Percentiles rank a stretch among this genome's conserved stretches.
Evolutionary conservation across 306 rosid species (phyloP).

Genomic region (Vigna radiata): DNA sequence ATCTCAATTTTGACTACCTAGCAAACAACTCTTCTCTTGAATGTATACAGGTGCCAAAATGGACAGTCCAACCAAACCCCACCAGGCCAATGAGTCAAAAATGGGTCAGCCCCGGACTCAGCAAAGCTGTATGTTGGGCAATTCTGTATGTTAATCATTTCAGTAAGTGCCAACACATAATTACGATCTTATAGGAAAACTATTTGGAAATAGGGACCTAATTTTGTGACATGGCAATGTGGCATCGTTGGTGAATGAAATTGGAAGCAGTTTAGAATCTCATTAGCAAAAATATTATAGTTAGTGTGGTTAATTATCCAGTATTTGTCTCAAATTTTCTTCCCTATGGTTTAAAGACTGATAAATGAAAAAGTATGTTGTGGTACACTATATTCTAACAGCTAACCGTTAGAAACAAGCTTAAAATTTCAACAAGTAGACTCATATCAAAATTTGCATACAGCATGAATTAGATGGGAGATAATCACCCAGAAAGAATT

Average conservation of each 20-base stretch:
- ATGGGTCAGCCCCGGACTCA: no score
- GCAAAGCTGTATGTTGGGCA: no score
- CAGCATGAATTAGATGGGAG: background rate
- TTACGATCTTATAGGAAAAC: background rate
- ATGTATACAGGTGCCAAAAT: no score
- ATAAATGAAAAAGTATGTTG: background rate
- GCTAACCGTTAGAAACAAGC: slow-evolving; percentile 1
- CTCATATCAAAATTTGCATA: slow-evolving; percentile 12
- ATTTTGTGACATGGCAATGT: background rate
- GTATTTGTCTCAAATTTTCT: background rate
- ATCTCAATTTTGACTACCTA: no score
- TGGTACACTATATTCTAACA: background rate
- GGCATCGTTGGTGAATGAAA: background rate
- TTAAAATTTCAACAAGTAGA: slow-evolving; percentile 10
- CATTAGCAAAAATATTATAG: background rate
- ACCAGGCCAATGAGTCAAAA: no score
- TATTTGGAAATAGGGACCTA: background rate
- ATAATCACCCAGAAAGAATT: background rate
- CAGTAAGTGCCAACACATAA: background rate
- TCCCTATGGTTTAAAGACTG: background rate
- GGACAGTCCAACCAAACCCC: no score
- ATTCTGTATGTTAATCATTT: background rate
- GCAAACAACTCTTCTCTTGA: no score
- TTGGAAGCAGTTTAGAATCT: slow-evolving; percentile 14
- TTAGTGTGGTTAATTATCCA: background rate